These are phyloP conservation scores for Picea sitchensis DNA, from an alignment of 75 land plant species.

Conservation along the genomic window DNA sequence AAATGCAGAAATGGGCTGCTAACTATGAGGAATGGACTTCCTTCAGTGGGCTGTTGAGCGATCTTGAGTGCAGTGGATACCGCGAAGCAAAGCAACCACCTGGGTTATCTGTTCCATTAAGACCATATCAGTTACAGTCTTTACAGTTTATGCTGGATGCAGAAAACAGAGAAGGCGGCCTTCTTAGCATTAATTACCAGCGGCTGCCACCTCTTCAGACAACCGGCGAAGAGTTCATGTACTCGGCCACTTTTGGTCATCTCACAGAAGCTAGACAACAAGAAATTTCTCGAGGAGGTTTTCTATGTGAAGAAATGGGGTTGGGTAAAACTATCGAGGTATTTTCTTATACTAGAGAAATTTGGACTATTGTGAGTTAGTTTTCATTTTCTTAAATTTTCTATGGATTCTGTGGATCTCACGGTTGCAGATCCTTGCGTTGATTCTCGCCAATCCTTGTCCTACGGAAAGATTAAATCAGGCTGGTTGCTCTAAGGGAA, in stretches of 20 bases:
- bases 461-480: conserved; percentile 18
- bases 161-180: conserved; percentile 36
- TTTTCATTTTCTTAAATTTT: too few species aligned
- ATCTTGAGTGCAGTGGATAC: conserved; percentile 37
- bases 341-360: neutral
- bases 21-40: conserved; percentile 33
- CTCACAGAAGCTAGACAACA: conserved; percentile 14
- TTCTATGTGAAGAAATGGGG: conserved; percentile 51
- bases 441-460: conserved; percentile 44
- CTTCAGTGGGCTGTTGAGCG: conserved; percentile 30
- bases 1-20: conserved; percentile 34
- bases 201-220: conserved; percentile 14
- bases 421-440: conserved; percentile 31
- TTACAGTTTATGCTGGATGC: conserved; percentile 47
- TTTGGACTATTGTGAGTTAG: neutral
- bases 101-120: conserved; percentile 35
- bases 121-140: conserved; percentile 46
- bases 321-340: conserved; percentile 51
- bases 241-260: conserved; percentile 34
- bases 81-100: conserved; percentile 31
- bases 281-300: conserved; percentile 25
- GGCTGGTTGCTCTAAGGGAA: conserved; percentile 30
- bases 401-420: neutral
- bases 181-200: conserved; percentile 38
- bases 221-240: conserved; percentile 9